Conservation (phyloP, 805 yeast genomes). For the Groenewaldozyma salmanticensis region DNA sequence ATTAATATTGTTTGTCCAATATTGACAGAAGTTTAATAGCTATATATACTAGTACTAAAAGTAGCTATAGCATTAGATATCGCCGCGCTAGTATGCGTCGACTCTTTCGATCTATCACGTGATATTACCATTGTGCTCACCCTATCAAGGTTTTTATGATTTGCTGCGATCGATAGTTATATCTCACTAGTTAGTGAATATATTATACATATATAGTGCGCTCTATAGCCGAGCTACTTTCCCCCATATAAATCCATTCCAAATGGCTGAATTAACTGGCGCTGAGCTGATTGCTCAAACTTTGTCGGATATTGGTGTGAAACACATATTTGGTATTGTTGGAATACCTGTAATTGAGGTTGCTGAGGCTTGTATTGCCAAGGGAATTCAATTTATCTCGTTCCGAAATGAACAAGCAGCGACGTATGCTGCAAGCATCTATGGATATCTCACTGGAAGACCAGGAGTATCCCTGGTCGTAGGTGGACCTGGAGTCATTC, state of each 20-base stretch:
- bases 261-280: too few species aligned
- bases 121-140: too few species aligned
- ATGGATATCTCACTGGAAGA: slow-evolving; percentile 52
- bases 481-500: slow-evolving; percentile 69
- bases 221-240: too few species aligned
- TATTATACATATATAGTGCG: neutral
- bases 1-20: too few species aligned
- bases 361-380: slow-evolving; percentile 48
- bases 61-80: too few species aligned
- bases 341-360: slow-evolving; percentile 70
- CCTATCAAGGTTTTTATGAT: too few species aligned
- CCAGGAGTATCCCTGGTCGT: slow-evolving; percentile 65
- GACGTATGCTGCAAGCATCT: slow-evolving; percentile 63
- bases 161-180: too few species aligned
- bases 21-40: too few species aligned
- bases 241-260: too few species aligned
- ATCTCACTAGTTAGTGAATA: neutral
- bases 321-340: slow-evolving; percentile 57
- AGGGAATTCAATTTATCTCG: slow-evolving; percentile 47
- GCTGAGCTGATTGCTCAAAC: slow-evolving; percentile 40
- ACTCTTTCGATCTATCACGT: too few species aligned
- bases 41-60: too few species aligned
- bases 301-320: slow-evolving; percentile 41
- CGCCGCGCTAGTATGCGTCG: too few species aligned
- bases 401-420: slow-evolving; percentile 70